Evolutionary conservation across 495 filamentous ascomycete species (phyloP), one percentile per base, ranked within the genome.

Genomic region (Neurospora sp.): DNA sequence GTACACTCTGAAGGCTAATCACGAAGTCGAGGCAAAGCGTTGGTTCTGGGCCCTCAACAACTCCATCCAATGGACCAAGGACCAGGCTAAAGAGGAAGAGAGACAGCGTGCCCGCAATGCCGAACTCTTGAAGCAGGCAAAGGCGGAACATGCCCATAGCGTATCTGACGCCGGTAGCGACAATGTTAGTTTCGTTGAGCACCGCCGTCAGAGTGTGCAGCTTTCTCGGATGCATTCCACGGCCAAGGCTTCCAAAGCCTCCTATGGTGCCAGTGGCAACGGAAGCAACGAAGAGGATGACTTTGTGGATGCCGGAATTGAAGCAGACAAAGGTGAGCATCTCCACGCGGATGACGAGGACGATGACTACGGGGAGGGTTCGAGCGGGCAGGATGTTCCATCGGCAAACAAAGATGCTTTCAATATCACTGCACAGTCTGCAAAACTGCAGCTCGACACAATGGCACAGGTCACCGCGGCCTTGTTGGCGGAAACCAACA

Each of bases 11-110:
- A 97, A 96, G 80, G 96, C 96, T 0, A 98, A 98, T 76, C 96
- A 99, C 82, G 90, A 96, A 76, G 93, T 96, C 21, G 93, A 96
- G 77, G 93, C 93, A 6, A 96, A 96, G 80, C 86, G 93, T 69
- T 96, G 96, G 96, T 98, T 94, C 80, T 99, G 96, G 96, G 93
- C 96, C 11, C 86, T 99, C 72, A 99, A 98, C 82, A 99, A 99
- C 82, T 94, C 96, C 37, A 99, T 99, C 71, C 96, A 98, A 80
- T 98, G 93, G 92, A 90, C 93, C 71, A 99, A 98, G 81, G 96
- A 99, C 78, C 96, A 98, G 82, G 94, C 93, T 8, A 94, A 91
- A 76, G 92, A 94, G 79, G 94, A 97, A 76, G 93, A 97, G 74
- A 88, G 84, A 71, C 88, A 92, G 72, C 90, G 90, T 42, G 87